Evolutionary conservation across 371 early-diverging fungal genomes (phyloP), one percentile per base, ranked within the genome.

Genomic region (Mucor saturninus): DNA sequence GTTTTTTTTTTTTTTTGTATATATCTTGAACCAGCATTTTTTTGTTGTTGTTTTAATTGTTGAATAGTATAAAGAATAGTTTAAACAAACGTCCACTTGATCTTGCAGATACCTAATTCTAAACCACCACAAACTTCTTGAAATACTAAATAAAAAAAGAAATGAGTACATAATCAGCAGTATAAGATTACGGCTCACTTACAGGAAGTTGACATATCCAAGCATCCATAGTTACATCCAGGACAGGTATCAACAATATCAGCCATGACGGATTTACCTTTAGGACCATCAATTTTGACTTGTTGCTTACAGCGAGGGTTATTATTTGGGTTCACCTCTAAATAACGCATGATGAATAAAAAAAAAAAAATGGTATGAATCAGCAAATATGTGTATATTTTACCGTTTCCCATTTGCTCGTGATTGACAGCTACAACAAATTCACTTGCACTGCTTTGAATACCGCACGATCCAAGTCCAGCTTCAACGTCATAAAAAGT

Each of bases 321-420:
- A 3, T 35, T 56, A 43, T 77, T 77, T 4, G 77, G 77, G 61
- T 77, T 77, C 63, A 38, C 77, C 35, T 35, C 6, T 35, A 35
- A 1, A 35, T 4, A 35, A 35, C 4, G 6, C 4, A 35, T 35
- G 4, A 6, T 35, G 4, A 35, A 8, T 35, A 35, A 6, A 35
- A 6, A 35, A 35, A 35, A 5, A 35, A 35, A 35, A 6, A 35
- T 4, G 0, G 35, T 35, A 35, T 21, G 21, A 21, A 21, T 21
- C 21, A 21, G 1, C 21, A 21, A 21, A 35, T 35, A 8, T 35
- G 4, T 35, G 35, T 35, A 35, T 35, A 21, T 21, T 21, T 35
- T 35, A 35, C 35, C 69, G 39, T 69, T 69, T 2, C 64, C 39
- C 71, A 71, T 71, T 21, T 66, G 67, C 11, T 6, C 21, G 11